Percentiles rank a stretch among this genome's conserved stretches.
Conservation (phyloP, 176 grass and related monocot genomes). For the Raddia distichophylla region DNA sequence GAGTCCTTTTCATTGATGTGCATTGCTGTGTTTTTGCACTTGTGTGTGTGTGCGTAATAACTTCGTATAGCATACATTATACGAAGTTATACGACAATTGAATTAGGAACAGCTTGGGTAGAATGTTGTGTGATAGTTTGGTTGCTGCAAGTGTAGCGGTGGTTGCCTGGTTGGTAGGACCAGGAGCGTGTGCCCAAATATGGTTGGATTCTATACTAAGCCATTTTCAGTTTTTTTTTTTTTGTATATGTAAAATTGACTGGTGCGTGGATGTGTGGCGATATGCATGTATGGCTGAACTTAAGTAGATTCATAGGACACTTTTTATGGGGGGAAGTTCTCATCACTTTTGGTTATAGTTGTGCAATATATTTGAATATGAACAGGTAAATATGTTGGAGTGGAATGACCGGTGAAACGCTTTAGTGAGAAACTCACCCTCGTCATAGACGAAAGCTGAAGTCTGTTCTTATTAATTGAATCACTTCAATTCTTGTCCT, state of each 20-base stretch:
- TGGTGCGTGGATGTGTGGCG: neutral
- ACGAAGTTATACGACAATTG: too few species aligned
- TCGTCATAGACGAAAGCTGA: constrained; percentile 4
- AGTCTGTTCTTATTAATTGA: neutral
- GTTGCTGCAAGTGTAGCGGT: constrained; percentile 20
- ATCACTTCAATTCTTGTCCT: too few species aligned
- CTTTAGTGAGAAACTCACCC: constrained; percentile 14
- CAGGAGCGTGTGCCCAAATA: neutral
- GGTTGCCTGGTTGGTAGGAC: neutral
- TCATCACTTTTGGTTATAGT: neutral
- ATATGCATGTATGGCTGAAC: constrained; percentile 25
- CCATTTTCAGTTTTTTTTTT: neutral
- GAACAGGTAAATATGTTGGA: neutral
- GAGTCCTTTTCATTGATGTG: constrained; percentile 16
- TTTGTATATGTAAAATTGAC: neutral
- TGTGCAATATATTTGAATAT: constrained; percentile 18
- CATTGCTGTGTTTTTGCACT: neutral
- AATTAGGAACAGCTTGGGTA: neutral
- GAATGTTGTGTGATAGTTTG: constrained; percentile 2
- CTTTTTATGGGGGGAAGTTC: neutral
- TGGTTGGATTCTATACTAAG: constrained; percentile 10
- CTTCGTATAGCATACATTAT: too few species aligned
- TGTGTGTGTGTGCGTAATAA: too few species aligned
- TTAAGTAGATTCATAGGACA: constrained; percentile 3
- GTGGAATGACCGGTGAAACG: constrained; percentile 2